Conservation (phyloP, 2,329 filamentous ascomycete genomes). For the Samsoniella hepiali region DNA sequence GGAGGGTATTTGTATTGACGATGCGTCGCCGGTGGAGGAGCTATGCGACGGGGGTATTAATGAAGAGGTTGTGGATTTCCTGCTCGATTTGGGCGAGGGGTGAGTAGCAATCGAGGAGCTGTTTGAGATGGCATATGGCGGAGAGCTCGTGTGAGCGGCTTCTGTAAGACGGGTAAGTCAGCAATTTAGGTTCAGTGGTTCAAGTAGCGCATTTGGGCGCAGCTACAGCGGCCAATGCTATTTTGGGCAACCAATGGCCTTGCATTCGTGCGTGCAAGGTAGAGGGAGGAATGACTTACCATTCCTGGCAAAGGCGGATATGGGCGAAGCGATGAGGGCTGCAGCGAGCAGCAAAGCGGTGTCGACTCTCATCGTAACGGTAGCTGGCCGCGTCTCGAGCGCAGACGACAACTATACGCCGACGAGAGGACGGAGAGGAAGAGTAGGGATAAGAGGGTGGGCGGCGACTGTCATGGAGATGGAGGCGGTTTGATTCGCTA, state of each 20-base stretch:
- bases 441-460: neutral
- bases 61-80: neutral
- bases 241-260: neutral
- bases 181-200: neutral
- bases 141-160: neutral
- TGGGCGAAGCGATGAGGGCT: conserved; percentile 19
- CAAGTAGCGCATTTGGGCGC: neutral
- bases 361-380: conserved; percentile 23
- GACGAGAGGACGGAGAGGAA: neutral
- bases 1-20: neutral
- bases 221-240: neutral
- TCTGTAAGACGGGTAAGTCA: neutral
- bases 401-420: conserved; percentile 1
- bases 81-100: neutral
- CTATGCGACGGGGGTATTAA: neutral
- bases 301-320: conserved; percentile 18
- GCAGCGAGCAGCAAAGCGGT: conserved; percentile 21
- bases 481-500: conserved; percentile 1
- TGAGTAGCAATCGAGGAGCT: neutral
- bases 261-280: neutral
- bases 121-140: conserved; percentile 11
- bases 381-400: conserved; percentile 6
- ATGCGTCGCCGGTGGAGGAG: neutral
- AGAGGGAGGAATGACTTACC: conserved; percentile 18
- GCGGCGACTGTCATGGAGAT: conserved; percentile 9